Conservation (phyloP, 768 basidiomycete genomes). For the Trametes punicea region DNA sequence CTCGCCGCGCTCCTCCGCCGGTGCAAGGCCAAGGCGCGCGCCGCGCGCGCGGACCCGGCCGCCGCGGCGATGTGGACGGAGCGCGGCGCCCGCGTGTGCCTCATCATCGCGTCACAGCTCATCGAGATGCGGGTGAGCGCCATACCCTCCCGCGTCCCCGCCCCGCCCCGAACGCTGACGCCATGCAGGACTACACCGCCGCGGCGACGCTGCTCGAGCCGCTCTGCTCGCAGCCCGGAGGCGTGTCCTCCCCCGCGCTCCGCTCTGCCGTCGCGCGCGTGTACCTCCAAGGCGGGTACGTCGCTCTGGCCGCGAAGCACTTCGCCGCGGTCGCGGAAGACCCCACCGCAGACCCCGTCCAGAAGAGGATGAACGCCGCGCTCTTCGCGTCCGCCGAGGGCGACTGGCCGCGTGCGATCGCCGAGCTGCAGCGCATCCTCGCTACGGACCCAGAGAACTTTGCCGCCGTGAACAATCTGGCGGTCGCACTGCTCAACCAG, state of each 20-base stretch:
- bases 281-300: conserved; percentile 70
- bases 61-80: conserved; percentile 74
- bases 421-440: conserved; percentile 42
- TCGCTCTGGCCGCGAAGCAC: conserved; percentile 55
- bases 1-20: conserved; percentile 58
- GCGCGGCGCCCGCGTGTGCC: conserved; percentile 65
- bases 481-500: conserved; percentile 66
- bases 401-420: conserved; percentile 57
- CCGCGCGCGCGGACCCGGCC: conserved; percentile 29
- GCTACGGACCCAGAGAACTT: conserved; percentile 55
- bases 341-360: conserved; percentile 28
- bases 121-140: conserved; percentile 74
- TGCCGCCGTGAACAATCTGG: conserved; percentile 74
- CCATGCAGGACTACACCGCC: conserved; percentile 59
- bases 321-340: conserved; percentile 50
- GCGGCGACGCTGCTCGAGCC: conserved; percentile 67
- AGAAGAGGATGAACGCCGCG: conserved; percentile 61
- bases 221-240: conserved; percentile 42
- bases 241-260: conserved; percentile 47
- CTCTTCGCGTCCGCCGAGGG: conserved; percentile 67
- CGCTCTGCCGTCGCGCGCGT: conserved; percentile 70
- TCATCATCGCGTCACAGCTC: conserved; percentile 80
- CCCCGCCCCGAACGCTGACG: background rate
- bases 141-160: background rate
- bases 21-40: conserved; percentile 47